Evolutionary conservation across 2,329 filamentous ascomycete species (phyloP), one percentile per base, ranked within the genome.

Genomic region (Sporothrix pallida): DNA sequence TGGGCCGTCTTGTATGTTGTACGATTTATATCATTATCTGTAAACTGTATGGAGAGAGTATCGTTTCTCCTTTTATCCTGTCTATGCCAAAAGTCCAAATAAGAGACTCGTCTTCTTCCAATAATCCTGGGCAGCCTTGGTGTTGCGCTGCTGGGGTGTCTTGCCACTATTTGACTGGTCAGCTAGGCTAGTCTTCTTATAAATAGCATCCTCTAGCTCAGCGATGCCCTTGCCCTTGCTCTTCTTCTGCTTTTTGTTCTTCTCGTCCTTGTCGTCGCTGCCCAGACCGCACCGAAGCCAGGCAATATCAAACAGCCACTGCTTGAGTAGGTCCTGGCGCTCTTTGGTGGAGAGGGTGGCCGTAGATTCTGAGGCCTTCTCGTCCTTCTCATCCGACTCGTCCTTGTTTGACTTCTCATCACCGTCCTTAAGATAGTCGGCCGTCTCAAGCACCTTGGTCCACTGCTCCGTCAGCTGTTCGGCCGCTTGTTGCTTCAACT

Each of bases 91-190:
- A 73, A 97, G 83, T 1, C 92, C 94, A 82, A 98, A 97, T 37
- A 98, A 81, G 76, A 98, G 82, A 80, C 88, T 91, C 12, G 93
- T 96, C 78, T 92, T 89, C 83, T 92, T 93, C 90, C 93, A 96
- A 81, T 96, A 97, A 70, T 95, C 93, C 63, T 86, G 84, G 6
- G 93, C 89, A 17, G 86, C 84, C 81, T 91, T 92, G 77, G 80
- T 81, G 52, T 97, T 81, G 75, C 88, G 88, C 62, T 86, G 81
- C 17, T 83, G 83, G 6, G 81, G 83, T 12, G 84, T 81, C 42
- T 87, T 84, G n/a, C 26, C 56, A 3, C 87, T 79, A 0, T 86
- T 48, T 20, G 15, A 46, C 71, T 2, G 31, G 31, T 48, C 65
- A 0, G 46, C 42, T 12, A 91, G 78, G 1, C 84, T 86, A 0